Conservation (phyloP, 306 rosid species). For the Rosa persica region DNA sequence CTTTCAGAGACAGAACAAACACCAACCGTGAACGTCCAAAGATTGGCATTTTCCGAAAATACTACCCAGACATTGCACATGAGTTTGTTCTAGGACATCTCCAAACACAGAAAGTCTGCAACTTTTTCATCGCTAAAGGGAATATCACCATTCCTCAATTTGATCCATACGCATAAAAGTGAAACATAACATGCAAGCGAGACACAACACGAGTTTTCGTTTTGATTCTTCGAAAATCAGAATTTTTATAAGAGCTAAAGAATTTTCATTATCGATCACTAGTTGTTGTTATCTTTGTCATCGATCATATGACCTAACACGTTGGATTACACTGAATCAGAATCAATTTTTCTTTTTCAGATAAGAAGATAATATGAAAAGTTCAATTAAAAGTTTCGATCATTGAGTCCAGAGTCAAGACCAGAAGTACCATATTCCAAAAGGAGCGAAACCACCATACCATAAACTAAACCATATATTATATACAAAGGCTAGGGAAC, state of each 20-base stretch:
- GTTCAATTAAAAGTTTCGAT: not conserved
- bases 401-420: not conserved
- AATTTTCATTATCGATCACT: not conserved
- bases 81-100: not conserved
- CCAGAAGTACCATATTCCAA: not conserved
- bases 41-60: too few species aligned
- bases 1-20: not conserved
- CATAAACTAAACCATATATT: slow-evolving; percentile 5
- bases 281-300: not conserved
- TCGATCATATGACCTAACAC: not conserved
- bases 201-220: not conserved
- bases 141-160: not conserved
- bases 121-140: not conserved
- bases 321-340: not conserved
- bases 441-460: not conserved
- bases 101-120: not conserved
- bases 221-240: not conserved
- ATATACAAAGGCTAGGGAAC: slow-evolving; percentile 13
- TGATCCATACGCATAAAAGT: not conserved
- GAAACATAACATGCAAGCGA: not conserved
- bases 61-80: not conserved
- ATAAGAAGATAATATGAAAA: not conserved
- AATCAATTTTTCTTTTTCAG: not conserved
- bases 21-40: not conserved
- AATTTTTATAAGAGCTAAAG: not conserved